These are phyloP conservation scores for Suhomyces sp. DNA, from an alignment of 805 yeast species.

Conservation along the genomic window DNA sequence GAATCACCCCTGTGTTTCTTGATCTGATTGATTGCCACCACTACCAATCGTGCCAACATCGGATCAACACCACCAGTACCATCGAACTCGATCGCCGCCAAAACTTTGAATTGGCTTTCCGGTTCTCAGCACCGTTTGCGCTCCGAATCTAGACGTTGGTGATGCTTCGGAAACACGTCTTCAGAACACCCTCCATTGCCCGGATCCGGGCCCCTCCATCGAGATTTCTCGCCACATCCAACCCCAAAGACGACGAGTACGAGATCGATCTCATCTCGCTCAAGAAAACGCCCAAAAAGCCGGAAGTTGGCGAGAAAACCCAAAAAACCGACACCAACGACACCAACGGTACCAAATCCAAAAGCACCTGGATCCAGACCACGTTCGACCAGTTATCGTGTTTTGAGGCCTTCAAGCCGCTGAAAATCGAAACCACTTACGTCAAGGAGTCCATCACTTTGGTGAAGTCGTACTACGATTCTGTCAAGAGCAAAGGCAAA, in stretches of 20 bases:
- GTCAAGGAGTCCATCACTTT: conserved; percentile 2
- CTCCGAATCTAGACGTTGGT: not conserved
- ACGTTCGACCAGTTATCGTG: conserved; percentile 4
- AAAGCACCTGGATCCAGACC: too few species aligned
- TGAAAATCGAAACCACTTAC: not conserved
- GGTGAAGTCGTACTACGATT: conserved; percentile 3
- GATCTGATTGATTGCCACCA: too few species aligned
- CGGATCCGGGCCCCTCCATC: not conserved
- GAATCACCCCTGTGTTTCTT: not conserved
- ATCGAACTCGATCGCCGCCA: too few species aligned
- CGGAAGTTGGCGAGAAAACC: too few species aligned
- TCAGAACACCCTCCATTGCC: too few species aligned
- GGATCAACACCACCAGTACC: too few species aligned
- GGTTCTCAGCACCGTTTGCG: not conserved
- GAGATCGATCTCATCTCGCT: conserved; percentile 13
- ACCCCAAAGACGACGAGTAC: conserved; percentile 9
- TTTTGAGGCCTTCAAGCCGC: conserved; percentile 1
- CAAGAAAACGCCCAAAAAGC: conserved; percentile 7
- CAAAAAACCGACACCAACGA: too few species aligned
- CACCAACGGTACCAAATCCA: too few species aligned
- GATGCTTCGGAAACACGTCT: conserved; percentile 4
- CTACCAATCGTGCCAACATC: too few species aligned
- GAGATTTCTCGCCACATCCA: conserved; percentile 7
- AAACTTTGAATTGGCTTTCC: too few species aligned
- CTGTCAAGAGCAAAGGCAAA: too few species aligned